Base-by-base conservation (phyloP, 352 stramenopile species). In the Peronospora farinosa region DNA sequence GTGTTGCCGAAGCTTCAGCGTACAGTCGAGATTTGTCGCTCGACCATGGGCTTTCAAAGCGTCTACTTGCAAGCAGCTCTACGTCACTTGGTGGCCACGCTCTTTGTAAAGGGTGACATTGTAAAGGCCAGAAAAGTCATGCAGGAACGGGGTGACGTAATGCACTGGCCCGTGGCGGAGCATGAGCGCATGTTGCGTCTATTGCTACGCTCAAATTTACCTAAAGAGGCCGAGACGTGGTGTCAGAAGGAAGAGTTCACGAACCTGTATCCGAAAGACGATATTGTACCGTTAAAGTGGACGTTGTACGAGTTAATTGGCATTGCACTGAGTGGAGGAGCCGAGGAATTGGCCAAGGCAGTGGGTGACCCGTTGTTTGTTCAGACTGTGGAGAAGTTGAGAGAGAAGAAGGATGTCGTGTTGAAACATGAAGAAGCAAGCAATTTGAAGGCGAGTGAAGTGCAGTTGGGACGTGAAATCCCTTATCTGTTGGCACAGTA, bases 401-500 rank as follows among this genome's bases (percentile, higher is more conserved):
- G 75, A 25, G 39, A 65, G 50, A 84, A 86, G 57, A 84, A 88
- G n/a, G 60, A 79, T 38, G 57, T 75, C 1, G 57, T 82, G 16
- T 45, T 60, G 4, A 80, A 84, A 40, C 74, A 86, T 21, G 70
- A 81, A 54, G 44, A 74, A 47, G 30, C 57, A 11, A 58, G 51
- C 5, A 40, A 73, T 19, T 45, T 80, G 31, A 63, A 66, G 32
- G 69, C 67, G 0, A 69, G 72, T 6, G 67, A 84, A 21, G 72
- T 72, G 54, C 59, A 77, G 42, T 45, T 85, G 30, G 73, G 69
- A 47, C 73, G 72, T 0, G 74, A 89, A 40, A 80, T 87, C 46
- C 78, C 78, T 54, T 86, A 85, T 44, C 38, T 89, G 27, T 60
- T 86, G 44, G 74, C 75, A 2, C 75, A 89, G 58, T 89, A 86